phyloP scores from a whole-genome alignment of 1,139 yeast species.

The Geotrichum histeridarum region DNA sequence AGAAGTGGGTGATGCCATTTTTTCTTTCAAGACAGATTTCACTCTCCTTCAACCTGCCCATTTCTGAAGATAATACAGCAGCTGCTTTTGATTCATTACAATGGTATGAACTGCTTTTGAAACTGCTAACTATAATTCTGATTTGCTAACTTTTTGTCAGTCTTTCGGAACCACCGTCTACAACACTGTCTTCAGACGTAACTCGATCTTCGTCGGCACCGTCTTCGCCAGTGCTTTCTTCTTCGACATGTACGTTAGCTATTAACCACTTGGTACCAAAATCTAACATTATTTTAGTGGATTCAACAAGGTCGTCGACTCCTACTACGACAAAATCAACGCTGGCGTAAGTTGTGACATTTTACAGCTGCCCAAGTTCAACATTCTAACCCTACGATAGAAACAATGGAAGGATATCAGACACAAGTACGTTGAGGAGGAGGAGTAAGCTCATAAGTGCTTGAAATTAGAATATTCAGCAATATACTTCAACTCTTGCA shows the following conservation, averaged over 20 bases:
- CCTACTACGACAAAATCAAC: conserved; percentile 84
- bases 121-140: neutral
- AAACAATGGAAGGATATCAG: conserved; percentile 97
- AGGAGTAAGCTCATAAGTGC: conserved; percentile 23
- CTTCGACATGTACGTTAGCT: conserved; percentile 58
- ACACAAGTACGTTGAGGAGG: conserved; percentile 45
- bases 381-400: conserved; percentile 25
- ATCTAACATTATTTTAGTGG: conserved; percentile 35
- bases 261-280: neutral
- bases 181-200: conserved; percentile 83
- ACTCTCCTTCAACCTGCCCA: neutral
- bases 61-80: neutral
- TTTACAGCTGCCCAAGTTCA: neutral
- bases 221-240: conserved; percentile 82
- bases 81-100: neutral
- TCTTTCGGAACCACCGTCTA: conserved; percentile 51
- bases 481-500: no score
- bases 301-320: conserved; percentile 73
- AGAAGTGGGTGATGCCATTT: neutral
- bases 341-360: conserved; percentile 49
- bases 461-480: no score
- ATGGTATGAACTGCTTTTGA: conserved; percentile 3
- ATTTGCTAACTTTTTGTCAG: conserved; percentile 22
- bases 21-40: neutral
- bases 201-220: conserved; percentile 83